Base-by-base conservation (phyloP, 352 stramenopile genomes). In the Elongisporangium anandrum region DNA sequence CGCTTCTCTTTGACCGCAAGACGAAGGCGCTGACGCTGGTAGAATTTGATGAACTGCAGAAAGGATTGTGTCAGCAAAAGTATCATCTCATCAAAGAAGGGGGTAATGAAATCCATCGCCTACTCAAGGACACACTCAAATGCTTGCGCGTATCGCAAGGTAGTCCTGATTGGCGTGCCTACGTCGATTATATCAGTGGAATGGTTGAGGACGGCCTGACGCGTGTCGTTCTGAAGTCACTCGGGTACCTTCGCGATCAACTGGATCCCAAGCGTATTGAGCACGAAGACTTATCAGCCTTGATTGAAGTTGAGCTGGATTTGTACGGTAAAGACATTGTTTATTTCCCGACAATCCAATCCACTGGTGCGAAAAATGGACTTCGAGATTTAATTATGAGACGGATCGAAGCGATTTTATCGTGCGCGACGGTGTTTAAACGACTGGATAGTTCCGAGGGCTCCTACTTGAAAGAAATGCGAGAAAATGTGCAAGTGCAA, bases 261-360 rank as follows among this genome's bases (percentile, higher is more conserved):
- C 70, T 97, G 21, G 87, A 97, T 64, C 78, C 85, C 0, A 80
- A 79, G 16, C 81, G 85, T 16, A 92, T 97, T 41, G 76, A 92
- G 47, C 85, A 74, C 16, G 80, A 97, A 39, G 83, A 95, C 41
- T 65, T 96, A 10, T 85, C 88, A 0, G 88, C 92, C 2, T 74
- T 98, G 17, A 29, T 98, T 5, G 89, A 97, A 69, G 83, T 98
- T 15, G 89, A 98, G 39, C 63, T 98, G n/a, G 87, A 97, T 69
- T 59, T 98, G 45, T 87, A 91, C 26, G 86, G 89, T 13, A 90
- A 90, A 53, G 79, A 90, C 15, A 79, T 96, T 16, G 76, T 95
- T 8, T 96, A 88, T 52, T 85, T 85, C n/a, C 89, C 88, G 4
- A 63, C 76, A 2, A 87, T 95, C 3, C 64, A 79, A 41, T 63